Base-by-base conservation (phyloP, 139 green algal species). In the Coelastrella sp. region DNA sequence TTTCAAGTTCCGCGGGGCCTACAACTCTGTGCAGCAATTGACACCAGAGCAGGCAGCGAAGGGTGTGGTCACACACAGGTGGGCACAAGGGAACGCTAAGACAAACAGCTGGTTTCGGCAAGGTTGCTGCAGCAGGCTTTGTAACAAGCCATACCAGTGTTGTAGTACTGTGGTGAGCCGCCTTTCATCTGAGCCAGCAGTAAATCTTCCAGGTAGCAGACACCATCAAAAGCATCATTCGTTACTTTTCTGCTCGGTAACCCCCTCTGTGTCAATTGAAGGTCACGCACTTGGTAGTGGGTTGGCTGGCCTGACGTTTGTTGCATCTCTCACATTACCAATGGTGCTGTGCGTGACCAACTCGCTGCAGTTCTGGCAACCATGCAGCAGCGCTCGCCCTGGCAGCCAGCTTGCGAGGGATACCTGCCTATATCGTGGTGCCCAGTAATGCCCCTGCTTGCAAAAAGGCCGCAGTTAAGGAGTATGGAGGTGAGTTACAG, bases 371-470 rank as follows among this genome's bases (percentile, higher is more conserved):
- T 80, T 92, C 88, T 65, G 91, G 88, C 77, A 93, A 92, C 85
- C 91, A 91, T 73, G 84, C 84, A 23, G 91, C 84, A 64, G 94
- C 94, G 0, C 59, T 97, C 11, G 96, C 93, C 1, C 93, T 89
- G 0, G 95, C 95, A 6, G 95, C 95, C 0, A 73, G 93, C 23
- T 61, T 96, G 89, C 85, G 94, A 0, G 93, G 94, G 65, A 95
- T 98, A n/a, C 91, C 94, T 0, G 95, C 96, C 0, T 73, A 96
- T 85, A 96, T 98, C 16, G 94, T 98, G 5, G 92, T 98, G 81
- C 97, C 97, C 0, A 19, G 32, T 2, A 92, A 94, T 86, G 94
- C 96, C 7, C 96, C 97, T 0, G 60, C 90, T 16, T 93, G 89
- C 90, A 98, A 98, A 92, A 65, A 95, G 22, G 92, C 95, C 3